Evolutionary conservation across 1,139 yeast genomes (phyloP), one percentile per base, ranked within the genome.

Genomic region (Candida tunisiensis): DNA sequence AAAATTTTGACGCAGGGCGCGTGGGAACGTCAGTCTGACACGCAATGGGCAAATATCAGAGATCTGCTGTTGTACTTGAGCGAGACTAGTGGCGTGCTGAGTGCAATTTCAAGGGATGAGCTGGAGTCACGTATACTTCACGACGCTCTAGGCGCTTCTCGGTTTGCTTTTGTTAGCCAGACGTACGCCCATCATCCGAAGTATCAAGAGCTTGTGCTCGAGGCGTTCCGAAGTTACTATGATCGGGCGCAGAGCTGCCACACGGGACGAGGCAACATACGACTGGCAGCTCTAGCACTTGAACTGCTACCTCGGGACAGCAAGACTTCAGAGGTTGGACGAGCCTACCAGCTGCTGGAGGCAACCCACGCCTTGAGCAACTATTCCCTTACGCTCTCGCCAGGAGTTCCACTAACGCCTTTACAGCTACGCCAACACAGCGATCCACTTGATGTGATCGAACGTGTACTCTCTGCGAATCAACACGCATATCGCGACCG

Each of bases 401-500:
- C 45, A 2, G 50, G 49, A 1, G 38, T 37, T 2, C 47, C 51
- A 3, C 33, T 47, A 7, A 31, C 32, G 4, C 52, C 55, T 2
- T 28, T 36, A 5, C 44, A 45, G n/a, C 21, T 29, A n/a, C n/a
- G n/a, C 9, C 28, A 31, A 18, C 34, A 39, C 21, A 32, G 37
- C 9, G 39, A 43, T 23, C 46, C 55, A 0, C 31, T 44, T 16
- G 42, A 42, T 13, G 38, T 51, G 9, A 40, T 53, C 9, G 40
- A 44, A 12, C 32, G 38, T 21, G 39, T 52, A 2, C 41, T 55
- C 7, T 54, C 50, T 22, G 32, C 36, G 10, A 49, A 48, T 27
- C 37, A 42, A 2, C 37, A 36, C 3, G 44, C 49, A 15, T 55
- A 53, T 30, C 29, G 39, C 15, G 40, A 44, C 14, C 32, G 41